Conservation (phyloP, 83 land plant species). For the Picea abies region DNA sequence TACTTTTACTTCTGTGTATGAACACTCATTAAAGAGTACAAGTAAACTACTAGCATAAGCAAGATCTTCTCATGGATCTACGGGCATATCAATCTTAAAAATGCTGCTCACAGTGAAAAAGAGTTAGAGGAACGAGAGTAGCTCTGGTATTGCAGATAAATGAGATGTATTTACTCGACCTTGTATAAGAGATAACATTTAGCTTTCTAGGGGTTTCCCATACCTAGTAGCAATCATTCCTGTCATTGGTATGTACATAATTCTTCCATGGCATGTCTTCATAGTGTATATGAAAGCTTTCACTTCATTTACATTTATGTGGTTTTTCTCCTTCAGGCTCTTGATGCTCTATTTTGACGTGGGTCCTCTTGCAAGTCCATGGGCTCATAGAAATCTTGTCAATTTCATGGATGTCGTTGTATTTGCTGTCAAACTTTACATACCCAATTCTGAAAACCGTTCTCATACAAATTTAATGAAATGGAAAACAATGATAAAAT, state of each 20-base stretch:
- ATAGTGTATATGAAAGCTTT: conserved; percentile 26
- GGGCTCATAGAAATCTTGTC: background rate
- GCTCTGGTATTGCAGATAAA: too few species aligned
- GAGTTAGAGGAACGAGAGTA: too few species aligned
- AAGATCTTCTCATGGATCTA: too few species aligned
- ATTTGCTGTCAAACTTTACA: background rate
- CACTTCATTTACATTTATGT: conserved; percentile 24
- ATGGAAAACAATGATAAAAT: too few species aligned
- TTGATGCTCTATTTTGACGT: conserved; percentile 24
- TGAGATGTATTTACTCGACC: too few species aligned
- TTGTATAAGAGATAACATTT: too few species aligned
- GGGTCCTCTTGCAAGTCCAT: conserved; percentile 20
- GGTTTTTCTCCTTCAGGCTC: conserved; percentile 32
- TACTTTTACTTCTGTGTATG: too few species aligned
- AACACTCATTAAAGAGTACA: too few species aligned
- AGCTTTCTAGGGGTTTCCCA: conserved; percentile 9
- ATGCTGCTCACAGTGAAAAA: too few species aligned
- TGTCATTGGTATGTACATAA: conserved; percentile 14
- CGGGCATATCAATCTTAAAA: too few species aligned
- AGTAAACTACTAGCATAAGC: too few species aligned
- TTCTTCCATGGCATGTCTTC: conserved; percentile 23
- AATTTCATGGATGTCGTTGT: conserved; percentile 6
- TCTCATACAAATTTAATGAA: background rate
- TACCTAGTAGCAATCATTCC: conserved; percentile 17
- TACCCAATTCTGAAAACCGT: too few species aligned